Percentiles rank a stretch among this genome's conserved stretches.
These are phyloP conservation scores for Sporothrix variecibatus DNA, from an alignment of 2,329 filamentous ascomycete species.

Conservation along the genomic window DNA sequence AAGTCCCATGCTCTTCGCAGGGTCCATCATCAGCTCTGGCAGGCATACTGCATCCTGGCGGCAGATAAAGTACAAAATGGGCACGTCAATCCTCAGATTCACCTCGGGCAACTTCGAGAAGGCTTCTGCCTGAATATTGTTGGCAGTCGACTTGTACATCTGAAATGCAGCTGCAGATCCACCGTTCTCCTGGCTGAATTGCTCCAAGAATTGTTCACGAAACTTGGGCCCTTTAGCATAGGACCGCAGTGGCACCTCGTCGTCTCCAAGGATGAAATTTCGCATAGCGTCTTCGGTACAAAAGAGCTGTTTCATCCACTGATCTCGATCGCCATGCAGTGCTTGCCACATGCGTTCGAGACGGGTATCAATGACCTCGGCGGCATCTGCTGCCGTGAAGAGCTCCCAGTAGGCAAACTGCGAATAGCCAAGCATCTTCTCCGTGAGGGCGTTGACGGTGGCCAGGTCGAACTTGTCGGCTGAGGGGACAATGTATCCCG, in stretches of 20 bases:
- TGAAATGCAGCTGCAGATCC: conserved; percentile 37
- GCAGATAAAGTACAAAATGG: conserved; percentile 36
- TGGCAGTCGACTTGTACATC: conserved; percentile 35
- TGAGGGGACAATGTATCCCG: conserved; percentile 44
- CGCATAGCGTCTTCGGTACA: conserved; percentile 42
- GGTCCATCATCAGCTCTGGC: conserved; percentile 30
- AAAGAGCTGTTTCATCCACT: conserved; percentile 40
- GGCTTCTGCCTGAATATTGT: conserved; percentile 32
- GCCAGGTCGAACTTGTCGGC: conserved; percentile 41
- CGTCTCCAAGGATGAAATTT: conserved; percentile 31
- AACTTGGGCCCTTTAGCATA: conserved; percentile 36
- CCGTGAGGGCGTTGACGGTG: conserved; percentile 36
- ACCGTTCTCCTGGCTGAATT: conserved; percentile 31
- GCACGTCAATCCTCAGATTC: conserved; percentile 33
- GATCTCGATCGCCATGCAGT: conserved; percentile 36
- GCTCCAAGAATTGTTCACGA: conserved; percentile 35
- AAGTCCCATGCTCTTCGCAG: conserved; percentile 32
- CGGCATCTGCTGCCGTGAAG: conserved; percentile 44
- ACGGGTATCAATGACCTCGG: conserved; percentile 42
- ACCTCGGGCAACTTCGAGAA: conserved; percentile 30
- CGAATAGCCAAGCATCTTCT: conserved; percentile 42
- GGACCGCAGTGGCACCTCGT: conserved; percentile 33
- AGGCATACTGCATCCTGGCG: conserved; percentile 36
- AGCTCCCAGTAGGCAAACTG: conserved; percentile 50
- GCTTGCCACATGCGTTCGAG: conserved; percentile 42